These are phyloP conservation scores for Macroventuria anomochaeta DNA, from an alignment of 2,329 filamentous ascomycete species.

Conservation along the genomic window DNA sequence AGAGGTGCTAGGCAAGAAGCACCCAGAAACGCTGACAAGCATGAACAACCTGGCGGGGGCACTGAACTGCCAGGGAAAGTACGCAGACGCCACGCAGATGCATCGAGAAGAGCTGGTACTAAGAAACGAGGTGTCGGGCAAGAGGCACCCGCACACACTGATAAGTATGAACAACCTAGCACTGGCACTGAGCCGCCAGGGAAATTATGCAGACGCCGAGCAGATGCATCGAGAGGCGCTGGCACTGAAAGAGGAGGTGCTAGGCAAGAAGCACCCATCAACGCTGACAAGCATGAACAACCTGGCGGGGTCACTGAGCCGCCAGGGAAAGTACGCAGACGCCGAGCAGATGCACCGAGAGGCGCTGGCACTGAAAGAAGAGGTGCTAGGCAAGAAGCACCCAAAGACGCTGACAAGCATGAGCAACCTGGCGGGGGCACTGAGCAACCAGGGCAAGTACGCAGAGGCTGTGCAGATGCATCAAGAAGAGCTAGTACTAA, in stretches of 20 bases:
- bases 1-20: no score
- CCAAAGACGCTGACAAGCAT: background rate
- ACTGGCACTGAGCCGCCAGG: background rate
- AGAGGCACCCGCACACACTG: background rate
- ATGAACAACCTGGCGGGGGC: no score
- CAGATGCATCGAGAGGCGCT: background rate
- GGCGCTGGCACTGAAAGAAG: no score
- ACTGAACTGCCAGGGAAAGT: background rate
- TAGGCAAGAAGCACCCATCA: background rate
- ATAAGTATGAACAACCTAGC: background rate
- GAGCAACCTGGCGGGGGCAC: background rate
- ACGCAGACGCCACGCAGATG: background rate
- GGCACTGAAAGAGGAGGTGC: background rate
- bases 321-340: no score
- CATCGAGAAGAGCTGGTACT: background rate
- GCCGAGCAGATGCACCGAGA: no score
- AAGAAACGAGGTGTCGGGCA: background rate
- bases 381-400: no score
- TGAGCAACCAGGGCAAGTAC: background rate
- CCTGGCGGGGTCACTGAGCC: no score
- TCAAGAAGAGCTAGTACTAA: background rate
- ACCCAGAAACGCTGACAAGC: no score
- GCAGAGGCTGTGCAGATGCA: background rate
- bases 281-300: no score
- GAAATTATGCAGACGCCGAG: background rate